A percentile compares a stretch with the other conserved stretches of the same genome.
Evolutionary conservation across 805 yeast species (phyloP).

Genomic region (Pachysolen tannophilus): DNA sequence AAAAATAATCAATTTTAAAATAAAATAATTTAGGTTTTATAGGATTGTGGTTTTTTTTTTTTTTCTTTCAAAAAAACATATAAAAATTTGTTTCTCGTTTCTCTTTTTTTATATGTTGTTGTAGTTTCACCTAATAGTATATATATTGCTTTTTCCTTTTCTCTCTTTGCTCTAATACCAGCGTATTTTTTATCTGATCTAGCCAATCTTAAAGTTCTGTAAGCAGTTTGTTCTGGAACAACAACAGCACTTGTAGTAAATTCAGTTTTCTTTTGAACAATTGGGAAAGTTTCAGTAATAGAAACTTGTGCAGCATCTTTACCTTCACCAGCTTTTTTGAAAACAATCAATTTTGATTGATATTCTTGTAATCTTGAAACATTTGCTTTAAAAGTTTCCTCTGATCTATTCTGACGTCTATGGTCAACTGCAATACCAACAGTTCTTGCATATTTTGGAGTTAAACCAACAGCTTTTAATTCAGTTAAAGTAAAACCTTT

Average conservation of each 20-base stretch:
- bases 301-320: slow-evolving; percentile 62
- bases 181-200: slow-evolving; percentile 88
- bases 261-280: slow-evolving; percentile 69
- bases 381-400: slow-evolving; percentile 90
- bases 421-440: slow-evolving; percentile 98
- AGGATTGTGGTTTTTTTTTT: too few species aligned
- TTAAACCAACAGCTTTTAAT: slow-evolving; percentile 94
- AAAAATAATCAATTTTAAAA: too few species aligned
- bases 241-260: slow-evolving; percentile 85
- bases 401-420: slow-evolving; percentile 98
- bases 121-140: too few species aligned
- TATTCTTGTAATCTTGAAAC: slow-evolving; percentile 95
- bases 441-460: slow-evolving; percentile 95
- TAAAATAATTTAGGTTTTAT: too few species aligned
- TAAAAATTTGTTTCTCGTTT: too few species aligned
- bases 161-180: slow-evolving; percentile 98
- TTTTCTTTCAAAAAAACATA: too few species aligned
- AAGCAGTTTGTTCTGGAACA: slow-evolving; percentile 65
- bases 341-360: slow-evolving; percentile 91
- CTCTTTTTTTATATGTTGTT: too few species aligned
- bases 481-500: slow-evolving; percentile 98
- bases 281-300: slow-evolving; percentile 81
- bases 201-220: slow-evolving; percentile 91
- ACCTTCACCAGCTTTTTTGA: slow-evolving; percentile 79
- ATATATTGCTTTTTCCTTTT: slow-evolving; percentile 83